phyloP scores from a whole-genome alignment of 768 basidiomycete genomes.

The Naganishia randhawae region DNA sequence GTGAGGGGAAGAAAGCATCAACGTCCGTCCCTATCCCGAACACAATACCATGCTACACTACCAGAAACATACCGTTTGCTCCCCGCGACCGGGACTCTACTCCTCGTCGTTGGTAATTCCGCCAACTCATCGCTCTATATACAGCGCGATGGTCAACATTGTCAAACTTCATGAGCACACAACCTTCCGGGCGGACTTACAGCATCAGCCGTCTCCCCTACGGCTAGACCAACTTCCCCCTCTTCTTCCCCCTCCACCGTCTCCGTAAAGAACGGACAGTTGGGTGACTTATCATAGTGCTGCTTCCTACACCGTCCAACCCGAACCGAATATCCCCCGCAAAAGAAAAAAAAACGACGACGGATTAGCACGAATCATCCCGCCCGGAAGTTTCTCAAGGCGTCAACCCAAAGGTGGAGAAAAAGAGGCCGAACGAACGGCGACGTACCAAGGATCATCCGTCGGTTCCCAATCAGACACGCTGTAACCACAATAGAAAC shows the following conservation, averaged over 20 bases:
- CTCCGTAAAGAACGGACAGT: slow-evolving; percentile 57
- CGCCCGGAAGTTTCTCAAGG: neutral
- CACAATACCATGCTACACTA: too few relatives aligned
- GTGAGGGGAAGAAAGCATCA: too few relatives aligned
- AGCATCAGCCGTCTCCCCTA: neutral
- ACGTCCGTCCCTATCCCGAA: too few relatives aligned
- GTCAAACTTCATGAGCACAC: neutral
- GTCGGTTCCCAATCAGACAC: slow-evolving; percentile 81
- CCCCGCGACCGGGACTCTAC: slow-evolving; percentile 9
- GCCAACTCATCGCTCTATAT: neutral
- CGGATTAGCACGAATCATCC: neutral
- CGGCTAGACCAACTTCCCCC: neutral
- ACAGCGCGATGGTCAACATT: neutral
- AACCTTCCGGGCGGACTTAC: neutral
- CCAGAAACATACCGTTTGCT: slow-evolving; percentile 7
- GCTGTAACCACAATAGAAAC: slow-evolving; percentile 74
- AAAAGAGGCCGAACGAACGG: neutral
- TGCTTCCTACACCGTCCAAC: slow-evolving; percentile 54
- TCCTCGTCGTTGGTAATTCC: slow-evolving; percentile 12
- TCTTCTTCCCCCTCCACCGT: slow-evolving; percentile 4
- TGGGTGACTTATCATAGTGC: slow-evolving; percentile 65
- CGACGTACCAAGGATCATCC: slow-evolving; percentile 78
- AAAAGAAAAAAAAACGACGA: neutral
- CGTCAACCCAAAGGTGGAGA: neutral
- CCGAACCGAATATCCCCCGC: slow-evolving; percentile 4